Base-by-base conservation (phyloP, 495 filamentous ascomycete species). In the Acidomyces sp. region DNA sequence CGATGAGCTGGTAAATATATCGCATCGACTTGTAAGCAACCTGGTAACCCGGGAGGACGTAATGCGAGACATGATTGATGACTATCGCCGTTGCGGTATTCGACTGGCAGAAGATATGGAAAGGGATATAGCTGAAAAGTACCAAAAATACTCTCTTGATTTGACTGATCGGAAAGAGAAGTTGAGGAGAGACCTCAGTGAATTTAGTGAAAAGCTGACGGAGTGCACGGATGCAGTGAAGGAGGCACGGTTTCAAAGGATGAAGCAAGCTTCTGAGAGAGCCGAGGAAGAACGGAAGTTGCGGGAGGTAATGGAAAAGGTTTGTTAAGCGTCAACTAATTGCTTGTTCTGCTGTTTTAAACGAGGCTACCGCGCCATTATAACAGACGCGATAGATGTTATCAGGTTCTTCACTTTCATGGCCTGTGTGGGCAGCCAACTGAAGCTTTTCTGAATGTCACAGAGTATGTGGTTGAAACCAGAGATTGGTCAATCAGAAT, bases 1-100 rank as follows among this genome's bases (percentile, higher is more conserved):
- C 41, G 49, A 52, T 37, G 49, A 48, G 23, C 34, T 48, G 3
- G 49, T 49, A 22, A 41, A 17, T 24, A 26, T 49, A 18, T 48
- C 45, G 1, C 49, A 52, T 23, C 15, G 34, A 9, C 30, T 52
- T 1, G 41, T 49, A 1, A 34, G 31, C 9, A 39, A 48, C 36
- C 36, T 52, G 4, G 45, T 52, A 5, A 41, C 44, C 19, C 16
- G 28, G 3, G 49, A 52, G 41, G 45, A 39, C 13, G 49, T 45
- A 1, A 33, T 25, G 21, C 26, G 20, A n/a, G 23, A 52, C 2
- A 39, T 42, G 15, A 25, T 49, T 24, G n/a, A 22, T 6, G 49
- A 49, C 30, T 52, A 48, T 23, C 43, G 22, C 3, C 38, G 39
- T 17, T 34, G 36, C 16, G 43, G 43, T 7, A 11, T 35, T 3